These are phyloP conservation scores for Sarocladium kiliense DNA, from an alignment of 2,329 filamentous ascomycete species.

Conservation along the genomic window DNA sequence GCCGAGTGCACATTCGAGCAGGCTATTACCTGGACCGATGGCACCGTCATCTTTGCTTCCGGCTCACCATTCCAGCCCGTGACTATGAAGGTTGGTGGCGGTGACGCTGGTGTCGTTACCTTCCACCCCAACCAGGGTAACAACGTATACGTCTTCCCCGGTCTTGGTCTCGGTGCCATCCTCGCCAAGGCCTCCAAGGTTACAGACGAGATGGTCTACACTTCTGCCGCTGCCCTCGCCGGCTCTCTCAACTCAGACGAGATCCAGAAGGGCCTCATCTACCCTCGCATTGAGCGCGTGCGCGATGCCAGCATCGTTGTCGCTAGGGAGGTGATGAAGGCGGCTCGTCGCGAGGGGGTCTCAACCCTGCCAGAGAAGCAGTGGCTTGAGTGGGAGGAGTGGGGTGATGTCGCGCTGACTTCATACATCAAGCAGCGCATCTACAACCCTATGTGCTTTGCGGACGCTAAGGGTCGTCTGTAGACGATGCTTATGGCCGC, in stretches of 20 bases:
- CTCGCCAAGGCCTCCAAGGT: constrained; percentile 80
- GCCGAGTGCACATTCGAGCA: constrained; percentile 97
- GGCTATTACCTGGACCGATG: constrained; percentile 85
- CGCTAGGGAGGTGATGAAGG: constrained; percentile 87
- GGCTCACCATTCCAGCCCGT: constrained; percentile 84
- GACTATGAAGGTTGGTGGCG: constrained; percentile 53
- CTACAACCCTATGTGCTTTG: constrained; percentile 51
- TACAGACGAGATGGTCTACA: constrained; percentile 96
- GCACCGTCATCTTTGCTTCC: constrained; percentile 87
- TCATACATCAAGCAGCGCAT: constrained; percentile 55
- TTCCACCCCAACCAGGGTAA: constrained; percentile 82
- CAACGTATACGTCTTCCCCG: constrained; percentile 92
- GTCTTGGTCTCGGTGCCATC: constrained; percentile 89
- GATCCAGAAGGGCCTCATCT: constrained; percentile 76
- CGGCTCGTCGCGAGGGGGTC: constrained; percentile 77
- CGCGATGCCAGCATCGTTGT: constrained; percentile 84
- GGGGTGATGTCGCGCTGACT: constrained; percentile 58
- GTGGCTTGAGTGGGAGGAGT: constrained; percentile 69
- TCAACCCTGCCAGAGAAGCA: constrained; percentile 62
- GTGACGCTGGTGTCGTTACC: constrained; percentile 51
- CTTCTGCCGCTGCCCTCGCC: constrained; percentile 76
- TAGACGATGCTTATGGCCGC: constrained; percentile 15
- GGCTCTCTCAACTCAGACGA: constrained; percentile 77
- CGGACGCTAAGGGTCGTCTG: constrained; percentile 27
- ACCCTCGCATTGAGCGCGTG: constrained; percentile 86